Evolutionary conservation across 1,284 basidiomycete genomes (phyloP), one percentile per base, ranked within the genome.

Genomic region (Athelia psychrophila): DNA sequence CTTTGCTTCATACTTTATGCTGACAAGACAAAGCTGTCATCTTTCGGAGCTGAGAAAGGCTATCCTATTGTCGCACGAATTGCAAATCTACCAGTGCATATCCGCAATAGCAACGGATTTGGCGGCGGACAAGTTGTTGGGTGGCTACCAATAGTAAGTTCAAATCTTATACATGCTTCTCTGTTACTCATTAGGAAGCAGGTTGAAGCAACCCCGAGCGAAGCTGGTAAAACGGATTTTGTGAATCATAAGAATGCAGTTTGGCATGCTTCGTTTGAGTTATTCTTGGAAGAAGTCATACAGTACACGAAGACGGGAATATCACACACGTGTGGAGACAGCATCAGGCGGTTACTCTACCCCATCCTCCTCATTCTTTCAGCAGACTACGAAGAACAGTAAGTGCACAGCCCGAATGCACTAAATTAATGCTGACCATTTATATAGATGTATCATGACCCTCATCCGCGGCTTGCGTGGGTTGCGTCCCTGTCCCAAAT

Each of bases 1-100:
- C 30, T 70, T 2, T 52, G 47, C 0, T 60, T 64, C 36, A 62
- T 66, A 16, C 25, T 79, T 1, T 79, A 76, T 67, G 72, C 75
- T 5, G 72, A 79, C 53, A 79, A 78, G 51, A 72, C 72, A 4
- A 66, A 69, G 18, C 59, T 79, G 0, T 77, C 73, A 0, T 67
- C 65, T 0, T 78, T 78, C 61, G 72, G 74, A 0, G 73, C 64
- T 0, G 61, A 57, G 6, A 74, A 74, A 47, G 76, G 66, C 0
- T 77, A 79, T 58, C 74, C 76, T 0, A 65, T 79, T 0, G 56
- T 78, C n/a, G 72, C 64, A 0, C 54, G 64, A 3, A 59, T 67
- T 48, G 68, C 56, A 0, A 75, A 77, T 55, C 56, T 79, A 1
- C 69, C 70, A 0, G 40, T 54, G 0, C 48, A 69, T 0, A 70